Evolutionary conservation across 2,329 filamentous ascomycete species (phyloP).

Genomic region (Rhynchosporium agropyri): DNA sequence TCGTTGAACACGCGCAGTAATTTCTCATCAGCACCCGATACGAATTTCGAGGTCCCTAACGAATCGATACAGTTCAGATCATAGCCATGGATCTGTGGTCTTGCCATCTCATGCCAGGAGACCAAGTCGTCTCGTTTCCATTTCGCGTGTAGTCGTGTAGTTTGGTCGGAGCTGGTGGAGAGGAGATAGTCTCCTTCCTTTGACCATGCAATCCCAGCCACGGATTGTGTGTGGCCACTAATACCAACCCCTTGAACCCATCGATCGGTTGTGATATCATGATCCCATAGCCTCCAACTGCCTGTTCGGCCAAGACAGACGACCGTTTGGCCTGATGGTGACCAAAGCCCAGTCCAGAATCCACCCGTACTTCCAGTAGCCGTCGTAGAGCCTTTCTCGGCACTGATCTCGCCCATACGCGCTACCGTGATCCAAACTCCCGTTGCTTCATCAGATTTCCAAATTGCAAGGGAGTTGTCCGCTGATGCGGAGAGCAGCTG

Average conservation of each 20-base stretch:
- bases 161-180: slow-evolving; percentile 90
- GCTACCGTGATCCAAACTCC: slow-evolving; percentile 90
- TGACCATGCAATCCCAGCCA: slow-evolving; percentile 84
- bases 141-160: slow-evolving; percentile 80
- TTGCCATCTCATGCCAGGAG: slow-evolving; percentile 94
- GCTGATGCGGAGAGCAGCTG: slow-evolving; percentile 88
- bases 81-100: slow-evolving; percentile 97
- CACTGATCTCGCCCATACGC: slow-evolving; percentile 88
- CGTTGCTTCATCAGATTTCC: slow-evolving; percentile 81
- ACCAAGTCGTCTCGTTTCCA: slow-evolving; percentile 61
- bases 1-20: slow-evolving; percentile 94
- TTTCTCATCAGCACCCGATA: slow-evolving; percentile 96
- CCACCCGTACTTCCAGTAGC: slow-evolving; percentile 95
- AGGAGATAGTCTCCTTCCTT: slow-evolving; percentile 80
- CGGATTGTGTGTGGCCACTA: slow-evolving; percentile 80
- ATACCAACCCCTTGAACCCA: slow-evolving; percentile 81
- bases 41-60: slow-evolving; percentile 73
- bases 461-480: slow-evolving; percentile 92
- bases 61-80: slow-evolving; percentile 93
- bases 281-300: slow-evolving; percentile 87
- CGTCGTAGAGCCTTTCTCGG: slow-evolving; percentile 93
- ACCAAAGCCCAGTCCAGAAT: slow-evolving; percentile 96
- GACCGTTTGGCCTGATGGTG: slow-evolving; percentile 72
- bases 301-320: slow-evolving; percentile 87
- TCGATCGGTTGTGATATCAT: slow-evolving; percentile 59